These are phyloP conservation scores for Solanum virginianum DNA, from an alignment of 257 asterid genomes.

Conservation along the genomic window DNA sequence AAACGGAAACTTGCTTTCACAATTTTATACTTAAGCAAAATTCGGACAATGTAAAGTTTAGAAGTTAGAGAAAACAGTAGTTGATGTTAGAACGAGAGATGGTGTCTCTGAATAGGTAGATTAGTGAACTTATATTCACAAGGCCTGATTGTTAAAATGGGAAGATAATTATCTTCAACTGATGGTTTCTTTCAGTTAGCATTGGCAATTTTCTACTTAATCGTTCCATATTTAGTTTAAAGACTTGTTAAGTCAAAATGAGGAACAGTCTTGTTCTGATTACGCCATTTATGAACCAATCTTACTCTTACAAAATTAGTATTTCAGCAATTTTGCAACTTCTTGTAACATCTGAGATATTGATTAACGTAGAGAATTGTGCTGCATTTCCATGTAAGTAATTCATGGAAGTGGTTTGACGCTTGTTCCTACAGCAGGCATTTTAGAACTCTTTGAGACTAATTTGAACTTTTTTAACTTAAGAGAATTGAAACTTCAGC, in stretches of 20 bases:
- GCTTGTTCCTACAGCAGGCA: background rate
- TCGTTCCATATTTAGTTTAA: background rate
- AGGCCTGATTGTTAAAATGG: background rate
- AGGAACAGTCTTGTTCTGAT: slow-evolving; percentile 50
- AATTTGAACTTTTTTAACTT: background rate
- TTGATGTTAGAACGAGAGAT: background rate
- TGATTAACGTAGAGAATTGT: background rate
- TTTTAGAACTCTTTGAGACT: background rate
- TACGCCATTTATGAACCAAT: slow-evolving; percentile 10
- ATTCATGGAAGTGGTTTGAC: background rate
- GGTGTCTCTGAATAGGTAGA: background rate
- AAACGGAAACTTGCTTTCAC: background rate
- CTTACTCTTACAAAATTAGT: background rate
- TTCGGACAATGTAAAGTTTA: background rate
- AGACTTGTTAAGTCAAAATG: slow-evolving; percentile 45
- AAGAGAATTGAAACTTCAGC: background rate
- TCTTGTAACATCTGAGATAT: background rate
- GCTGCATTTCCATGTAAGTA: background rate
- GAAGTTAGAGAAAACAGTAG: background rate
- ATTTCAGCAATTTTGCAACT: background rate
- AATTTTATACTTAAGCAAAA: background rate
- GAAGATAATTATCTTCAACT: background rate
- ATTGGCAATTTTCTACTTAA: background rate
- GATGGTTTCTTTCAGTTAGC: background rate
- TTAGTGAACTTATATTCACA: background rate